A percentile compares a stretch with the other conserved stretches of the same genome.
Conservation (phyloP, 1,139 yeast genomes). For the Yamadazyma atmosphaerica region DNA sequence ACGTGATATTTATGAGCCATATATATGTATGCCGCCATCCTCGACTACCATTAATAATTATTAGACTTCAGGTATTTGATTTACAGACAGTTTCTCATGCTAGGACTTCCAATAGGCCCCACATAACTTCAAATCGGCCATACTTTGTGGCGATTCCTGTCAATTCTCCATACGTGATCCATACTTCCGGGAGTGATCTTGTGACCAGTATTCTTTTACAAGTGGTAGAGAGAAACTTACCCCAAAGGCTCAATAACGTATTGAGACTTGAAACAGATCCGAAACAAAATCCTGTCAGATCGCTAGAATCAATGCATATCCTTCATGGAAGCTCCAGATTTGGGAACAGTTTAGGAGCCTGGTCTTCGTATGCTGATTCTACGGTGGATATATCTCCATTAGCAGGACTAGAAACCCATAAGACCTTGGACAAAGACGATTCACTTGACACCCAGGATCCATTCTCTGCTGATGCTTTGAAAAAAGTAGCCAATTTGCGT, state of each 20-base stretch:
- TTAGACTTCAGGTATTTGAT: constrained; percentile 72
- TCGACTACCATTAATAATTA: constrained; percentile 54
- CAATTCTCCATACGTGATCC: constrained; percentile 67
- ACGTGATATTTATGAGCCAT: constrained; percentile 54
- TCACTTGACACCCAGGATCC: constrained; percentile 5
- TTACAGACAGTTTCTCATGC: constrained; percentile 27
- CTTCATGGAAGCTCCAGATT: constrained; percentile 62
- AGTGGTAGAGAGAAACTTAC: constrained; percentile 53
- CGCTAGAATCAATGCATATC: constrained; percentile 54
- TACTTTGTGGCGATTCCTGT: constrained; percentile 66
- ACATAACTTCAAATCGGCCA: constrained; percentile 55
- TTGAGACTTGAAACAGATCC: constrained; percentile 24
- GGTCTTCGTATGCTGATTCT: constrained; percentile 72
- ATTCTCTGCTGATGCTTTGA: constrained; percentile 15
- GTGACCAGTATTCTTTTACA: constrained; percentile 58
- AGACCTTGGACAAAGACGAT: constrained; percentile 15
- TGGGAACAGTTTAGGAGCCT: constrained; percentile 60
- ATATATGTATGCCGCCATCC: constrained; percentile 72
- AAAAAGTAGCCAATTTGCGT: constrained; percentile 47
- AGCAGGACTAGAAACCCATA: constrained; percentile 37
- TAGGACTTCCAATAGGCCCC: constrained; percentile 26
- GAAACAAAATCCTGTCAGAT: constrained; percentile 50
- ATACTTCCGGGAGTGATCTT: constrained; percentile 49
- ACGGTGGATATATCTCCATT: constrained; percentile 64
- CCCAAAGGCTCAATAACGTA: constrained; percentile 35